phyloP scores from a whole-genome alignment of 441 rosid genomes.

The Brassica balearica region DNA sequence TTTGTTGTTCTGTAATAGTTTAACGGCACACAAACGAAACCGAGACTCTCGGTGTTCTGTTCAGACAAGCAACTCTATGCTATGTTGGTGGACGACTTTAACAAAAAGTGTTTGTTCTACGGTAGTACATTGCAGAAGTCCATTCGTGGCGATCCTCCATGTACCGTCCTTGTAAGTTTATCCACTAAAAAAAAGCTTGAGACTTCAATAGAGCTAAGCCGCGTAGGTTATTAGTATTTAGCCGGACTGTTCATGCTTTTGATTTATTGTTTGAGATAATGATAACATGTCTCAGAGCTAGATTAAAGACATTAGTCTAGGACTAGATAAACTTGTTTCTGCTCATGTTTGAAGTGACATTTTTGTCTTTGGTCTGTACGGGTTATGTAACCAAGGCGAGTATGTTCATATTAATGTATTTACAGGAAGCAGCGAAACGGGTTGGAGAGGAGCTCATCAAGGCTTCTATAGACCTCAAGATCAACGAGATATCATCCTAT shows the following conservation, averaged over 20 bases:
- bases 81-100: slow-evolving; percentile 84
- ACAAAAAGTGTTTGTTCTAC: slow-evolving; percentile 76
- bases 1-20: slow-evolving; percentile 51
- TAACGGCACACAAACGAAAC: slow-evolving; percentile 73
- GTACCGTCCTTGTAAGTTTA: slow-evolving; percentile 63
- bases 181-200: background rate
- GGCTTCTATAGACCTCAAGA: slow-evolving; percentile 63
- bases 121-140: slow-evolving; percentile 90
- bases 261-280: slow-evolving; percentile 2
- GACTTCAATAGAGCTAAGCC: background rate
- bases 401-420: slow-evolving; percentile 17
- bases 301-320: slow-evolving; percentile 14
- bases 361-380: background rate
- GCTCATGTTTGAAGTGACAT: background rate
- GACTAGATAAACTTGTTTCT: background rate
- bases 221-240: too few relatives aligned
- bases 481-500: slow-evolving; percentile 75
- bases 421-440: slow-evolving; percentile 77
- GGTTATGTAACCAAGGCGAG: background rate
- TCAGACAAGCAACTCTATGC: slow-evolving; percentile 88
- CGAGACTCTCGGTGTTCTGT: slow-evolving; percentile 92
- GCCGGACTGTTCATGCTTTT: background rate
- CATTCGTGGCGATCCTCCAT: slow-evolving; percentile 60
- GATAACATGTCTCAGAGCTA: background rate
- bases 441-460: slow-evolving; percentile 84